Evolutionary conservation across 2,329 filamentous ascomycete genomes (phyloP).

Genomic region (Aspergillus candidus): DNA sequence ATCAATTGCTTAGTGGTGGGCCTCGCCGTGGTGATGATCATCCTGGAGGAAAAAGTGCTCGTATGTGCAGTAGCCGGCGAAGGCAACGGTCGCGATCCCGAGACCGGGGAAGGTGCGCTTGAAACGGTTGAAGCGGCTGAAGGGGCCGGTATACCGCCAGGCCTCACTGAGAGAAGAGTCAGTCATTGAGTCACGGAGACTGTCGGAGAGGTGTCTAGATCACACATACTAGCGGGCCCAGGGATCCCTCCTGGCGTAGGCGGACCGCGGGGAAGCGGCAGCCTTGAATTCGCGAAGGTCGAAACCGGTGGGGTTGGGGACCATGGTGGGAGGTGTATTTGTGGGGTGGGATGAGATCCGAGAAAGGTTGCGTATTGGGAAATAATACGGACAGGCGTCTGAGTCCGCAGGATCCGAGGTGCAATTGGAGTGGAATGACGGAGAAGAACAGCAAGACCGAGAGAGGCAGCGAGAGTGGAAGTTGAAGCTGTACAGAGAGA

Average conservation of each 20-base stretch:
- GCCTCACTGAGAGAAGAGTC: slow-evolving; percentile 60
- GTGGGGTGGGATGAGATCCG: slow-evolving; percentile 16
- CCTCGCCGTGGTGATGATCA: slow-evolving; percentile 52
- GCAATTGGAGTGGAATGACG: slow-evolving; percentile 12
- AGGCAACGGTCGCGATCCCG: slow-evolving; percentile 86
- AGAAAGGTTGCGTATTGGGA: background rate
- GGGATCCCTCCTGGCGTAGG: slow-evolving; percentile 49
- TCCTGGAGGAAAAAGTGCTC: slow-evolving; percentile 83
- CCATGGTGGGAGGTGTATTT: slow-evolving; percentile 38
- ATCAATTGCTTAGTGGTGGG: slow-evolving; percentile 47
- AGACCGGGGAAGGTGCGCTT: slow-evolving; percentile 80
- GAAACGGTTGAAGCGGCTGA: slow-evolving; percentile 85
- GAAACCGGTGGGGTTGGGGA: slow-evolving; percentile 79
- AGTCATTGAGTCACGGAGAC: slow-evolving; percentile 6
- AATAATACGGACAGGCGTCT: slow-evolving; percentile 8
- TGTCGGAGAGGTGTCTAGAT: background rate
- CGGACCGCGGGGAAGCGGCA: slow-evolving; percentile 55
- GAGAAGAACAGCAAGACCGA: background rate
- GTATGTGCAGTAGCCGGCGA: slow-evolving; percentile 80
- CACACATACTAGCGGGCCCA: slow-evolving; percentile 55
- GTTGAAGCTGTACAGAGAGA: slow-evolving; percentile 17
- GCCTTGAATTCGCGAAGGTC: slow-evolving; percentile 73
- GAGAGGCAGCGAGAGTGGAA: slow-evolving; percentile 10
- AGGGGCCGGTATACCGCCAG: slow-evolving; percentile 88
- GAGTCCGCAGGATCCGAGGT: slow-evolving; percentile 10